Conservation (phyloP, 2,329 filamentous ascomycete species). For the Pseudocercospora crystallina region DNA sequence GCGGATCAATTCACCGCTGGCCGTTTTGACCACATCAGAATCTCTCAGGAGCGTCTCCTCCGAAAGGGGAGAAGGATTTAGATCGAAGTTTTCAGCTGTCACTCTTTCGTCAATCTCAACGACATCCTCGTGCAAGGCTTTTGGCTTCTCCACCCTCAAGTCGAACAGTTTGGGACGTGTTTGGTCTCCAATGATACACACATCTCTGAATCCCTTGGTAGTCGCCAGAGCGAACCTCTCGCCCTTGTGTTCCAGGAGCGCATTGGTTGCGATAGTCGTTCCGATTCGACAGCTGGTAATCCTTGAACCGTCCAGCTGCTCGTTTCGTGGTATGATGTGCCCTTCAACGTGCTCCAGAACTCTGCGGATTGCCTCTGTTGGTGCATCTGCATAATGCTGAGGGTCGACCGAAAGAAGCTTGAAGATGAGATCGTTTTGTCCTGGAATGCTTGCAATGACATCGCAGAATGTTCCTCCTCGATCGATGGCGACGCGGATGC, state of each 20-base stretch:
- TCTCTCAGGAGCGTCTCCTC: slow-evolving; percentile 26
- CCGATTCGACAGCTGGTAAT: slow-evolving; percentile 24
- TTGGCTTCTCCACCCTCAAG: slow-evolving; percentile 81
- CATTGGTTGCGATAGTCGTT: slow-evolving; percentile 91
- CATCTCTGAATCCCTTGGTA: slow-evolving; percentile 81
- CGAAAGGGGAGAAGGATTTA: slow-evolving; percentile 47
- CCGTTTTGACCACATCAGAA: slow-evolving; percentile 62
- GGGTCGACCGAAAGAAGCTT: slow-evolving; percentile 35
- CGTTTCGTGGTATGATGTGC: slow-evolving; percentile 17
- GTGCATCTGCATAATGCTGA: slow-evolving; percentile 33
- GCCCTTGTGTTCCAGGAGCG: slow-evolving; percentile 81
- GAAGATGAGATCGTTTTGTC: slow-evolving; percentile 30
- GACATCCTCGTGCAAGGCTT: slow-evolving; percentile 77
- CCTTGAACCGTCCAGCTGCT: slow-evolving; percentile 17
- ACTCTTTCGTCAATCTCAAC: slow-evolving; percentile 87
- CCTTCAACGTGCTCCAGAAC: slow-evolving; percentile 28
- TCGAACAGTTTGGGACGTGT: slow-evolving; percentile 85
- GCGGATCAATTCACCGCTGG: slow-evolving; percentile 71
- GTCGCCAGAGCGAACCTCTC: slow-evolving; percentile 81
- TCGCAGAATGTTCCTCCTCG: slow-evolving; percentile 35
- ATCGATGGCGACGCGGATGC: slow-evolving; percentile 14
- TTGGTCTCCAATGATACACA: slow-evolving; percentile 83
- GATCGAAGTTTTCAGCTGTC: slow-evolving; percentile 80
- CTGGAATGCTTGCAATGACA: slow-evolving; percentile 21
- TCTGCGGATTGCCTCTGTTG: slow-evolving; percentile 34